Percentiles rank a stretch among this genome's conserved stretches.
These are phyloP conservation scores for Pulveroboletus sp. DNA, from an alignment of 1,284 basidiomycete species.

Conservation along the genomic window DNA sequence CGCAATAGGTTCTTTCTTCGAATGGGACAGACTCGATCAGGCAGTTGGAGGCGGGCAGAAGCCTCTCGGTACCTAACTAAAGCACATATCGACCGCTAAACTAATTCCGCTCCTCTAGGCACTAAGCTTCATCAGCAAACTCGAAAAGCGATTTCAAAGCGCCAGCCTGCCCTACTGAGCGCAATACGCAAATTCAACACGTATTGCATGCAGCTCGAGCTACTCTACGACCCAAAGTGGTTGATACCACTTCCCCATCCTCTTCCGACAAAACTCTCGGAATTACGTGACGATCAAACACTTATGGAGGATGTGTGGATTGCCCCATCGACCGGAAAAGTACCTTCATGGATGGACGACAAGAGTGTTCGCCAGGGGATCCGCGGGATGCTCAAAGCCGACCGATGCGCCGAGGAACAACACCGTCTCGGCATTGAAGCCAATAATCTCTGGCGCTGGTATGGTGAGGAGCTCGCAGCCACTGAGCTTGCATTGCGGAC, in stretches of 20 bases:
- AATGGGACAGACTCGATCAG: conserved; percentile 37
- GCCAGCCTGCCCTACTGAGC: conserved; percentile 21
- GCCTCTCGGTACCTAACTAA: conserved; percentile 14
- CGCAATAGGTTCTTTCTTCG: conserved; percentile 36
- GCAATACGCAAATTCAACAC: conserved; percentile 20
- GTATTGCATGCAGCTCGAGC: conserved; percentile 30
- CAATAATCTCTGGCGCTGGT: too few species aligned
- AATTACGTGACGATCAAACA: conserved; percentile 25
- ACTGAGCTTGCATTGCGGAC: not conserved
- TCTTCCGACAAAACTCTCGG: conserved; percentile 28
- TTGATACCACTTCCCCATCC: conserved; percentile 21
- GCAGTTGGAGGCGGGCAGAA: conserved; percentile 33
- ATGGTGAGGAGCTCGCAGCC: not conserved
- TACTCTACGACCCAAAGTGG: conserved; percentile 22
- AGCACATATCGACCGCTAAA: too few species aligned
- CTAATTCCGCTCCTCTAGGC: not conserved
- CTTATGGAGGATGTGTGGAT: not conserved
- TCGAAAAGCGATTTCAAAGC: too few species aligned
- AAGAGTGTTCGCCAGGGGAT: not conserved
- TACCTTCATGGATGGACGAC: not conserved
- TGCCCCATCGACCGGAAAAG: not conserved
- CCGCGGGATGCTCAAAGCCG: not conserved
- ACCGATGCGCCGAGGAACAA: not conserved
- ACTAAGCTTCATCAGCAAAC: too few species aligned
- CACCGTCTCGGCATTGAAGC: not conserved